Evolutionary conservation across 257 asterid species (phyloP), one percentile per base, ranked within the genome.

Genomic region (Pogostemon cablin): DNA sequence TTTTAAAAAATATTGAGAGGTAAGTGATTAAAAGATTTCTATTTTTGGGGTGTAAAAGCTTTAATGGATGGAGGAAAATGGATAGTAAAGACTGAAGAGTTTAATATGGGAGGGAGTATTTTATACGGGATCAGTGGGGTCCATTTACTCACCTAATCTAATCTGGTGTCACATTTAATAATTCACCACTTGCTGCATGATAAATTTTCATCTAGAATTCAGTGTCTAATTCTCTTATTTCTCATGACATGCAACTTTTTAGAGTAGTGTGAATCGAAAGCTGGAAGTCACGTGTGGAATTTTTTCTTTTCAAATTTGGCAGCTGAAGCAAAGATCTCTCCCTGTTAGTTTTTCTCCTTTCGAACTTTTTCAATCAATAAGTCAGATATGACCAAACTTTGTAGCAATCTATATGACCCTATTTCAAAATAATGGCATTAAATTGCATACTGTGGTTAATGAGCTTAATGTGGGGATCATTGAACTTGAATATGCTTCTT

Each of bases 251-350:
- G 10, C n/a, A 7, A 38, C 11, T 75, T 42, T 37, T 8, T 25
- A n/a, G 49, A 50, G 32, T 12, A 61, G 6, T 55, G 7, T 61
- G 62, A 61, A 68, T 38, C 37, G 11, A 50, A 67, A 7, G 17
- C 52, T 11, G 39, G 54, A 46, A 20, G 50, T 64, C 73, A 35
- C 62, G 60, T 66, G 44, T 12, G 60, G 40, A 20, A 20, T 50
- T 7, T 15, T 7, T 41, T 34, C 35, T 49, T 56, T 60, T 72
- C 72, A 72, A 72, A 7, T 50, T 42, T 77, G 78, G 67, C 63
- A 43, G 74, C 71, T 44, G 63, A 64, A 39, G 42, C 25, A 6
- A 59, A 12, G 5, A 41, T 32, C 11, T 6, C 69, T 32, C 35
- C 12, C 25, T 67, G 5, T 8, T 40, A 9, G 12, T 38, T 50